Base-by-base conservation (phyloP, 192 early-diverging fungal genomes). In the Kickxella alabastrina region DNA sequence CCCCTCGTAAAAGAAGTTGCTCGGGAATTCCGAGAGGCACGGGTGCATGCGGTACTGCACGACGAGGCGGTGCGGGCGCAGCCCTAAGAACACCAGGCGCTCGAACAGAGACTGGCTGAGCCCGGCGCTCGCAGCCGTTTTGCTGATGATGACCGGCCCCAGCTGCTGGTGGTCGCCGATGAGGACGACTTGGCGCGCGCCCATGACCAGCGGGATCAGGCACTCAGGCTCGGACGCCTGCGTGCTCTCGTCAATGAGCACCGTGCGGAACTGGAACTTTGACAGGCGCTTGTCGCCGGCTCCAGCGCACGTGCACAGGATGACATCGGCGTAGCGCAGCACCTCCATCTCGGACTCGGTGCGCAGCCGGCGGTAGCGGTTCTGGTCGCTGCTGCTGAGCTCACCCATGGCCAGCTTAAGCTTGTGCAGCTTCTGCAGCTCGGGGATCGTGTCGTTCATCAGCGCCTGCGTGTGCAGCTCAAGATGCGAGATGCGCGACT, bases 41-140 rank as follows among this genome's bases (percentile, higher is more conserved):
- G 97, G 97, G 54, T 99, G 97, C 97, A 98, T 98, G 59, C 97
- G 92, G 58, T 99, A 99, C 69, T 99, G 97, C 4, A 99, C 94
- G 46, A 97, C 91, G 14, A 99, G 83, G 17, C 95, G 87, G 52
- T 97, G 90, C 14, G 97, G 97, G 5, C 93, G 82, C 23, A 93
- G 79, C 15, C 92, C 92, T 15, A 98, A 78, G 47, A 93, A 84
- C 21, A 99, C 86, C 26, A 98, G 78, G 18, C 97, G 84, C 74
- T 99, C 97, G 68, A 99, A 99, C 28, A 99, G 71, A 3, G 94
- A 96, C 74, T 96, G 94, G 43, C 85, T 90, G 22, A 98, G 71
- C 17, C 97, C 97, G 5, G 97, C 97, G 19, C 85, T 80, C 0
- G 93, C 92, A 5, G 94, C 94, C 37, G 92, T 91, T 68, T 98